Evolutionary conservation across 345 rosid species (phyloP), one percentile per base, ranked within the genome.

Genomic region (Gynandropsis gynandra): DNA sequence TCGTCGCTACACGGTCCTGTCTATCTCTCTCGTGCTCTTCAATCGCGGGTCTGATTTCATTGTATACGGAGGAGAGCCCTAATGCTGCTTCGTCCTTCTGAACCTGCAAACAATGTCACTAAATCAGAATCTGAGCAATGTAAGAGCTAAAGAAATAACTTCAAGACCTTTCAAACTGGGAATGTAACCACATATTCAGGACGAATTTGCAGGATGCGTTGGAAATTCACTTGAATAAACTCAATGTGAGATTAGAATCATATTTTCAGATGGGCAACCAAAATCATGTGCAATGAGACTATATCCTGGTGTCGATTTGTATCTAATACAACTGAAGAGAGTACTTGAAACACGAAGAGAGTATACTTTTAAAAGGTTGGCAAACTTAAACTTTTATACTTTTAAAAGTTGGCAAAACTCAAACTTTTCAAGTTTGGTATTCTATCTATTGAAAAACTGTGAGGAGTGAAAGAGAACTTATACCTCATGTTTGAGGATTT

Each of bases 11-110:
- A 57, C 77, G 76, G 58, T 87, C 98, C 66, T 92, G 95, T 74
- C 64, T 92, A 61, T 92, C 98, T 76, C 93, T 82, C 61, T 85
- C 98, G 33, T 87, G 90, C 66, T 92, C 95, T 68, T 92, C 97
- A 32, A 92, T 85, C 7, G 88, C 90, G 0, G 95, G 97, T 9
- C 97, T 68, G 48, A 92, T 92, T 64, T 87, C 94, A 62, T 80
- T 62, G 32, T 81, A 87, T 58, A 92, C 60, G 32, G 72, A 63
- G 15, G 80, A 62, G 7, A 87, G 95, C 52, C 73, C 65, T 29
- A 65, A 45, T 33, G 70, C 40, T 24, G 95, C 97, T 34, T 75
- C 88, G 3, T 82, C 85, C 74, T 74, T 88, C 69, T 69, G 56
- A 42, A 79, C 90, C 97, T 92, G 75, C 73, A 67, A 36, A 19